Base-by-base conservation (phyloP, 495 filamentous ascomycete species). In the Aspergillus asperescens region DNA sequence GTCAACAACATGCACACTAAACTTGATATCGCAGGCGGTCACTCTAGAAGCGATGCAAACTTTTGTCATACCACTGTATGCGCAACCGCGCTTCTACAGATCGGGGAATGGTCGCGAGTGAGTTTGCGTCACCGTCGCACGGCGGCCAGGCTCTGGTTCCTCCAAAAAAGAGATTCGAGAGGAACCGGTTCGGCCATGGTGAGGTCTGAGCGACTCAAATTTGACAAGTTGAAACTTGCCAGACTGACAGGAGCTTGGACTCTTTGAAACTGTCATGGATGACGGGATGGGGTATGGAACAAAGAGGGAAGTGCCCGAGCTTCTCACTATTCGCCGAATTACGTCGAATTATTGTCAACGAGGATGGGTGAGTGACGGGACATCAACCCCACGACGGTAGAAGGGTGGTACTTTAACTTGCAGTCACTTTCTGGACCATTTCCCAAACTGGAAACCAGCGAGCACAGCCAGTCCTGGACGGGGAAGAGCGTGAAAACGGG, bases 381-480 rank as follows among this genome's bases (percentile, higher is more conserved):
- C 22, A 10, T 25, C 28, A 34, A 52, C 50, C 50, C 50, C 50
- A 41, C 50, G 22, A 28, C 39, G 9, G 28, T 41, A 52, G 38
- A 32, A 25, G 15, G 18, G 15, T 22, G 32, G 49, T 52, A 42
- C 49, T 52, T 52, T 52, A 27, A 13, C n/a, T 9, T 25, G 45
- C 45, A 19, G 13, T 10, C 31, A 15, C 28, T 24, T 45, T 28
- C 41, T 23, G n/a, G 22, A 29, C 42, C 27, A 16, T 23, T 25
- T 28, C 40, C 31, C 28, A 12, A 45, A 29, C 18, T 1, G 32
- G 28, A 38, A 29, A 3, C 16, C 25, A 29, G 31, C 22, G 20
- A 35, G 34, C 23, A 1, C 4, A 13, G 10, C 12, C 13, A 19
- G 13, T 31, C 31, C 24, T 23, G n/a, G 41, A 47, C 1, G 2